These are phyloP conservation scores for Salix caprea DNA, from an alignment of 345 rosid species.

Conservation along the genomic window DNA sequence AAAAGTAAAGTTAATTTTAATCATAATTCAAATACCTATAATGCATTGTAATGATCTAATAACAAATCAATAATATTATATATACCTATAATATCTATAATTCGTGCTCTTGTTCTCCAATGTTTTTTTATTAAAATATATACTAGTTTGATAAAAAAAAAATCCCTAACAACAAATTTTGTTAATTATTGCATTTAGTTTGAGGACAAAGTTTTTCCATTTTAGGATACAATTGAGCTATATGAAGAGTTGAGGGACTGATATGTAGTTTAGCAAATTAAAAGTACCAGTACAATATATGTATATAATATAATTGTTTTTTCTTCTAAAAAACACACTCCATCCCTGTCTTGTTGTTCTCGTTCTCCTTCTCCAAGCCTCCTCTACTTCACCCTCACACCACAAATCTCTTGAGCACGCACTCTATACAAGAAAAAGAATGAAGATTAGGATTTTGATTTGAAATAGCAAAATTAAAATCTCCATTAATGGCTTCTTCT, in stretches of 20 bases:
- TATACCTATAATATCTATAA: too few species aligned
- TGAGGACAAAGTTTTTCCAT: neutral
- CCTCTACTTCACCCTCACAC: slow-evolving; percentile 1
- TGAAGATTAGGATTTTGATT: slow-evolving; percentile 29
- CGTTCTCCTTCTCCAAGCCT: neutral
- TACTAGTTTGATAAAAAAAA: neutral
- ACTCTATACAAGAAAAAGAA: neutral
- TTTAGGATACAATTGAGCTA: neutral
- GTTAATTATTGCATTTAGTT: neutral
- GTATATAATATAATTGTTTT: neutral
- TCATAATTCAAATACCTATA: too few species aligned
- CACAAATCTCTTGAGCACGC: slow-evolving; percentile 4
- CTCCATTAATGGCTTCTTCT: slow-evolving; percentile 40
- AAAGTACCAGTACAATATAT: too few species aligned
- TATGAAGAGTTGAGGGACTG: neutral
- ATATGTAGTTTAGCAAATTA: neutral
- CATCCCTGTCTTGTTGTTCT: slow-evolving; percentile 5
- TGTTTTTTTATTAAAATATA: neutral
- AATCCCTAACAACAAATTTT: neutral
- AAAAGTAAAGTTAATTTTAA: too few species aligned
- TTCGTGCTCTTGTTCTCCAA: neutral
- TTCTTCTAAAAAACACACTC: too few species aligned
- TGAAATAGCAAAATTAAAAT: neutral
- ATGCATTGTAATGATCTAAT: too few species aligned
- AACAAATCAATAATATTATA: too few species aligned